Evolutionary conservation across 805 yeast genomes (phyloP), one percentile per base, ranked within the genome.

Genomic region (Barnettozyma populi): DNA sequence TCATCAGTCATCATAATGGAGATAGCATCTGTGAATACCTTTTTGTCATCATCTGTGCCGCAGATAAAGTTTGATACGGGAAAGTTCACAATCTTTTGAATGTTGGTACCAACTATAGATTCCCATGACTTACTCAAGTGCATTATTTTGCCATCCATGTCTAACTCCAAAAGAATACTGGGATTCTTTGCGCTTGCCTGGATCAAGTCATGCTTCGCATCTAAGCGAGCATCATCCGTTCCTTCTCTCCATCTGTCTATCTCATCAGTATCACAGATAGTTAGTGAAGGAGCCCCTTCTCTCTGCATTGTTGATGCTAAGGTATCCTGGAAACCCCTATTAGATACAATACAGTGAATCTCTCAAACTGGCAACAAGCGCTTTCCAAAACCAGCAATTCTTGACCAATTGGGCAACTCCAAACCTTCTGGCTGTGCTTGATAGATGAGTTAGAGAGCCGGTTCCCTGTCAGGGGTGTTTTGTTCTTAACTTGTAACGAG

Each of bases 91-190:
- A 86, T 71, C 59, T 81, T 79, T 11, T 67, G 63, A 4, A 76
- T 70, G 13, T 70, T 71, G 0, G 89, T 84, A 1, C 95, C 95
- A 9, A 88, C 87, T 7, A 90, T 74, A 8, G 74, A 61, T 53
- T 82, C 84, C 97, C 97, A 92, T 53, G 84, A 78, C 53, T 76
- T 78, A 52, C 92, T 78, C 23, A 90, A 64, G 62, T 85, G 87
- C 46, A 76, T 76, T n/a, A 94, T 82, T 31, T 75, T 79, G 27
- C 97, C 89, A 57, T 83, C 84, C 60, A 89, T 67, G 58, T 84
- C 90, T 51, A 94, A 68, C 65, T 92, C 99, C 67, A 92, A 68
- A 3, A 92, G 83, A n/a, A 84, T 80, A 11, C 88, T 82, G 1
- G 87, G 86, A 52, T 82, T 83, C 50, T 76, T 73, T 2, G 84